These are phyloP conservation scores for Metarhizium humberi DNA, from an alignment of 2,329 filamentous ascomycete genomes.

Conservation along the genomic window DNA sequence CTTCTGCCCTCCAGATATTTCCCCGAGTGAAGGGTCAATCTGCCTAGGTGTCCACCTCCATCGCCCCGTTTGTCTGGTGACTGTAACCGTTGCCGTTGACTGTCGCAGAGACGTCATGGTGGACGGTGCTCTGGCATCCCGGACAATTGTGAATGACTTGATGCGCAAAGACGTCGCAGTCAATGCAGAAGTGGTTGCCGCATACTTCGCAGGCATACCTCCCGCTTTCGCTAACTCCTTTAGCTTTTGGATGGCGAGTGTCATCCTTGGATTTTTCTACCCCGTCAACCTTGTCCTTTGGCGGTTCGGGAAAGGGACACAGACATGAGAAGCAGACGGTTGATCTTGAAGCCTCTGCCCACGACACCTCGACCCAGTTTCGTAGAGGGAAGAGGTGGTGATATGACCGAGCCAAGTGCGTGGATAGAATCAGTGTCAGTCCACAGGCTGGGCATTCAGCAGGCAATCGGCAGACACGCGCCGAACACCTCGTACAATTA, in stretches of 20 bases:
- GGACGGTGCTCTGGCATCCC: conserved; percentile 58
- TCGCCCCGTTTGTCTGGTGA: conserved; percentile 25
- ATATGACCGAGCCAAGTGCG: conserved; percentile 85
- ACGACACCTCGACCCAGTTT: conserved; percentile 86
- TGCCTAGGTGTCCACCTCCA: conserved; percentile 29
- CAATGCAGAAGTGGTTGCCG: conserved; percentile 87
- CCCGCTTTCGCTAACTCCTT: conserved; percentile 73
- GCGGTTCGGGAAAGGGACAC: conserved; percentile 53
- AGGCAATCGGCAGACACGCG: conserved; percentile 83
- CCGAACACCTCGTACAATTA: conserved; percentile 76
- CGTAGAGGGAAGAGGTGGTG: conserved; percentile 84
- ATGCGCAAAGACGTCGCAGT: conserved; percentile 93
- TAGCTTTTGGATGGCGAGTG: conserved; percentile 23
- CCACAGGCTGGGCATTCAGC: conserved; percentile 87
- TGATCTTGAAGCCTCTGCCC: conserved; percentile 57
- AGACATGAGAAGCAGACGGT: conserved; percentile 72
- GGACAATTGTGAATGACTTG: conserved; percentile 94
- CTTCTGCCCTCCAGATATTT: neutral
- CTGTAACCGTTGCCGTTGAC: conserved; percentile 22
- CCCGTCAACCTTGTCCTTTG: conserved; percentile 12
- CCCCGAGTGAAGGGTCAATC: neutral
- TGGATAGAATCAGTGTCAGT: conserved; percentile 87
- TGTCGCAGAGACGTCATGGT: conserved; percentile 9
- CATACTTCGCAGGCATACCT: conserved; percentile 88
- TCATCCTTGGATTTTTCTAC: conserved; percentile 15